Percentiles rank a stretch among this genome's conserved stretches.
phyloP scores from a whole-genome alignment of 306 rosid species.

The Aeschynomene evenia region DNA sequence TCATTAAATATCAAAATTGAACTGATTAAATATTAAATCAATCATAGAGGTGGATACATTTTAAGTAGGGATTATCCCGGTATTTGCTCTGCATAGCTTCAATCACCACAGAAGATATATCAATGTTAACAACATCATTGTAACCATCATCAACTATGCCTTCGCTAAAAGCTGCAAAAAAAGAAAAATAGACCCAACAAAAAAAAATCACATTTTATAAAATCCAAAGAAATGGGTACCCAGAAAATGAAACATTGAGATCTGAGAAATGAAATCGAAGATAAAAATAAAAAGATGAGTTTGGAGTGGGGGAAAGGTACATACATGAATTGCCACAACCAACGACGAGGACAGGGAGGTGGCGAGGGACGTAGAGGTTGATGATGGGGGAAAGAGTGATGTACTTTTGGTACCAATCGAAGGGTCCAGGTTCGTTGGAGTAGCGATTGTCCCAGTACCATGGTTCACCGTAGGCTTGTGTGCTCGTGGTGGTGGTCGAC shows the following conservation, averaged over 20 bases:
- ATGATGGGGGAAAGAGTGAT: conserved; percentile 66
- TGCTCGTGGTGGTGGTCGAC: conserved; percentile 47
- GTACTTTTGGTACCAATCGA: conserved; percentile 92
- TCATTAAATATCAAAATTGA: too few species aligned
- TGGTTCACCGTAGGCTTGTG: conserved; percentile 81
- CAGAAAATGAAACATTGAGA: conserved; percentile 3
- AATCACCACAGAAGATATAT: conserved; percentile 72
- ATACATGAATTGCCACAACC: conserved; percentile 87
- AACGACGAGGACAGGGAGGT: conserved; percentile 54
- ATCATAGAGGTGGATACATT: conserved; percentile 43
- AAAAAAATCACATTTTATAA: background rate
- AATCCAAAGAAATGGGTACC: background rate
- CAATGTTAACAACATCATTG: conserved; percentile 67
- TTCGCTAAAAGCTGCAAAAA: conserved; percentile 64
- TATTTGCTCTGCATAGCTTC: conserved; percentile 72
- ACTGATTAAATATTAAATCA: background rate
- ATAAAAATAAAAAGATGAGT: background rate
- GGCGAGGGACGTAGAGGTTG: conserved; percentile 51
- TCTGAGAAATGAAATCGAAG: background rate
- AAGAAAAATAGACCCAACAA: background rate
- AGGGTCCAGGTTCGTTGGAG: conserved; percentile 62
- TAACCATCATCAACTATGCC: conserved; percentile 82
- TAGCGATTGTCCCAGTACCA: conserved; percentile 92
- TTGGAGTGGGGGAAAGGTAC: background rate
- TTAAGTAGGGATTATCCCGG: conserved; percentile 49